These are phyloP conservation scores for Solanum pinnatisectum DNA, from an alignment of 257 asterid species.

Conservation along the genomic window DNA sequence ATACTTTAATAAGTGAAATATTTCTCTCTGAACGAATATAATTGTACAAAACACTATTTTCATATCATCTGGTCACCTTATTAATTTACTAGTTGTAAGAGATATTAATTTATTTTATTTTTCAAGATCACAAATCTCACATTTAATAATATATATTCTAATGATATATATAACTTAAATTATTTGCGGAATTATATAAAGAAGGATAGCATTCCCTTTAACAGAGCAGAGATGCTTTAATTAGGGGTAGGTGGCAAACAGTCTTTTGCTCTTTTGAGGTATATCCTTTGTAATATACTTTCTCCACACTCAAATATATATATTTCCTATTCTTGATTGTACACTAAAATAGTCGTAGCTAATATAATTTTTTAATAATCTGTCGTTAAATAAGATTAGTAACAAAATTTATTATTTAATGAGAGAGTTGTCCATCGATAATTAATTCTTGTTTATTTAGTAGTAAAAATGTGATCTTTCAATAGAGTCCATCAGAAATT, in stretches of 20 bases:
- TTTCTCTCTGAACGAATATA: no score
- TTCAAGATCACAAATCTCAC: background rate
- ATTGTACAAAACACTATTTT: no score
- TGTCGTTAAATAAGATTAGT: background rate
- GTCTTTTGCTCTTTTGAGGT: background rate
- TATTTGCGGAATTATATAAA: background rate
- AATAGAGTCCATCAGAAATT: background rate
- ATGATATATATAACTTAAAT: background rate
- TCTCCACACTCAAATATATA: background rate
- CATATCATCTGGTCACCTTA: background rate
- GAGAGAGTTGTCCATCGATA: rapidly evolving
- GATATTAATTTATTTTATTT: background rate
- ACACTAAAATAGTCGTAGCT: background rate
- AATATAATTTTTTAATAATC: background rate
- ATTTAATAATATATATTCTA: no score
- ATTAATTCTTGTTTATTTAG: background rate
- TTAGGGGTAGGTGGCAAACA: background rate
- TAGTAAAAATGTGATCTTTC: background rate
- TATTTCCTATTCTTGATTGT: background rate
- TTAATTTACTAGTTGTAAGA: no score
- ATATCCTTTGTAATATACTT: constrained; percentile 10
- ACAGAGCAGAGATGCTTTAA: background rate
- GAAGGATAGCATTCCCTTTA: background rate
- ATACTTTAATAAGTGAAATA: no score
- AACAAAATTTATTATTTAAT: background rate